Evolutionary conservation across 139 green algal genomes (phyloP).

Genomic region (Coelastrella sp.): DNA sequence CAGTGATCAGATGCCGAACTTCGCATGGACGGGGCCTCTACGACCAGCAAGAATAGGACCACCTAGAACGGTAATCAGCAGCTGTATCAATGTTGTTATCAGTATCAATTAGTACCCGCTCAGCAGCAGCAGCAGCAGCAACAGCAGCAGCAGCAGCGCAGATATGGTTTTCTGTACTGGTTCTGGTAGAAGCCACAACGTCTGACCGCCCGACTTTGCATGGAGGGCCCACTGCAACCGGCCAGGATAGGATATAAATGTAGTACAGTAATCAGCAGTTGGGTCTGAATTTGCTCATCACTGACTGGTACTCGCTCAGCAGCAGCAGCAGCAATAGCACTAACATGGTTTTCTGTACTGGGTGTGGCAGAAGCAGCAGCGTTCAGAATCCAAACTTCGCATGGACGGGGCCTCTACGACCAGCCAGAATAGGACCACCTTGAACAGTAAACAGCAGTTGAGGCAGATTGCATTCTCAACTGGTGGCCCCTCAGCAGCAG

Average conservation of each 20-base stretch:
- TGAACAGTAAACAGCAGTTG: conserved; percentile 64
- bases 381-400: conserved; percentile 80
- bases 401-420: conserved; percentile 92
- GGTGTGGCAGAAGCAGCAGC: conserved; percentile 72
- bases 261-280: too few relatives aligned
- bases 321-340: too few relatives aligned
- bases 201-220: too few relatives aligned
- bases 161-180: neutral
- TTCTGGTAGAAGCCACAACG: too few relatives aligned
- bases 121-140: neutral
- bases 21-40: conserved; percentile 90
- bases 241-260: too few relatives aligned
- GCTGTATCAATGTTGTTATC: too few relatives aligned
- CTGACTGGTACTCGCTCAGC: too few relatives aligned
- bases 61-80: conserved; percentile 64
- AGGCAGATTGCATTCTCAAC: too few relatives aligned
- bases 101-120: too few relatives aligned
- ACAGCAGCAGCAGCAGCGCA: neutral
- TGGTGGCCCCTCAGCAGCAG: too few relatives aligned
- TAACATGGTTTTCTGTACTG: conserved; percentile 53
- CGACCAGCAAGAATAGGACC: conserved; percentile 84
- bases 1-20: conserved; percentile 76
- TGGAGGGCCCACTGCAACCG: too few relatives aligned
- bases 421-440: conserved; percentile 76
- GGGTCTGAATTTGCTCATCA: too few relatives aligned